Conservation (phyloP, 805 yeast species). For the Kockiozyma suomiensis region DNA sequence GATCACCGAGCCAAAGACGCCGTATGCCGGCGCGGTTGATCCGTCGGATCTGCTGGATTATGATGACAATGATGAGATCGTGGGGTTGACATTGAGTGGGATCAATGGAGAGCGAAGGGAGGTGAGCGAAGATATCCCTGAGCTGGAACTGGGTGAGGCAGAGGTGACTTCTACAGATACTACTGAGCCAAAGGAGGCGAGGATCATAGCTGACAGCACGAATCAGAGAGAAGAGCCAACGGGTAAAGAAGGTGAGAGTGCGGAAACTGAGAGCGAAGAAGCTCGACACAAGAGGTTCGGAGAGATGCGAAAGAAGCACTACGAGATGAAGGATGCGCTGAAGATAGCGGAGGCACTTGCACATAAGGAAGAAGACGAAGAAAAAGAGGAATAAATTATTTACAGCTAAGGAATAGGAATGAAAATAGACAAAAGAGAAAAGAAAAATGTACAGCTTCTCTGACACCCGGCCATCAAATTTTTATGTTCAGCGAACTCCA, state of each 20-base stretch:
- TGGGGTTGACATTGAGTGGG: conserved; percentile 50
- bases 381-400: conserved; percentile 14
- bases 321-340: conserved; percentile 52
- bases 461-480: conserved; percentile 37
- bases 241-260: conserved; percentile 40
- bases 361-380: conserved; percentile 30
- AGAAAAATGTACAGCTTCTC: conserved; percentile 31
- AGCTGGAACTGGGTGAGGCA: conserved; percentile 39
- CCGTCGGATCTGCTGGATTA: conserved; percentile 74
- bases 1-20: conserved; percentile 94
- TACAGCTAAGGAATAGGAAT: conserved; percentile 17
- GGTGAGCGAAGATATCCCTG: conserved; percentile 36
- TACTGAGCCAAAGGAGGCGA: conserved; percentile 14
- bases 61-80: conserved; percentile 60
- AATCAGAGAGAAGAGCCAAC: conserved; percentile 35
- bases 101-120: conserved; percentile 35
- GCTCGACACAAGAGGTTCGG: conserved; percentile 71
- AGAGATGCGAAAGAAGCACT: conserved; percentile 77
- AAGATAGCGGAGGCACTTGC: conserved; percentile 37
- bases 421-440: neutral
- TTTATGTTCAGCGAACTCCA: conserved; percentile 15
- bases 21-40: conserved; percentile 86
- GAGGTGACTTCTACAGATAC: conserved; percentile 33
- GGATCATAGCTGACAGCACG: conserved; percentile 1
- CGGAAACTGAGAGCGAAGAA: conserved; percentile 47